Evolutionary conservation across 352 stramenopile genomes (phyloP), one percentile per base, ranked within the genome.

Genomic region (Globisporangium alternatum): DNA sequence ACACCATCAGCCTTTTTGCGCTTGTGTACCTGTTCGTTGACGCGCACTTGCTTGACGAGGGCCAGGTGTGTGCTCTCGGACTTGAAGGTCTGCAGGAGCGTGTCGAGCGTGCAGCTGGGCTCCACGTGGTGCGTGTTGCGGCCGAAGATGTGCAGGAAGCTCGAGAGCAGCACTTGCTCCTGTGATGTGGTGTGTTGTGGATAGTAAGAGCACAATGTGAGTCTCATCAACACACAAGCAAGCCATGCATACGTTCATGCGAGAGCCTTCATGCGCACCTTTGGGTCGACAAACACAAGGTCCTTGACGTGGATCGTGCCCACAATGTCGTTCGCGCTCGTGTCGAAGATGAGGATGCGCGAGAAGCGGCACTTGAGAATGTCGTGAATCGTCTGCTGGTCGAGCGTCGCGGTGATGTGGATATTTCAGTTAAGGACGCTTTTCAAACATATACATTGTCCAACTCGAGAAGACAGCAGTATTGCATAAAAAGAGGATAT

Each of bases 301-400:
- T 99, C 97, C 68, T 99, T 99, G 53, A 98, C 95, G 71, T 99
- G 94, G 28, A 99, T 86, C n/a, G 98, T 81, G 19, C 97, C 97
- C 54, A 99, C 86, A 43, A 99, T 91, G 69, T 99, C 97, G 71
- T 97, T 89, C 37, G 83, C 61, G 47, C 77, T 86, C 33, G 75
- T 44, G 21, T 81, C 83, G 35, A 92, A 80, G 3, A 99, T 85
- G 13, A 98, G 97, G 62, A 99, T 98, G 45, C 97, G 86, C 45
- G 82, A 97, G 80, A 97, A 99, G 12, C 97, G 96, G 43, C 86
- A 95, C 60, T 97, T 93, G 72, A 99, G 98, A 48, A 99, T 98
- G 39, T 93, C 93, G 41, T 94, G 88, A 49, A 99, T 97, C 22
- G 90, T 94, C 51, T 83, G 67, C 30, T 76, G 75, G 59, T 93